Base-by-base conservation (phyloP, 805 yeast species). In the Ogataea glucozyma region DNA sequence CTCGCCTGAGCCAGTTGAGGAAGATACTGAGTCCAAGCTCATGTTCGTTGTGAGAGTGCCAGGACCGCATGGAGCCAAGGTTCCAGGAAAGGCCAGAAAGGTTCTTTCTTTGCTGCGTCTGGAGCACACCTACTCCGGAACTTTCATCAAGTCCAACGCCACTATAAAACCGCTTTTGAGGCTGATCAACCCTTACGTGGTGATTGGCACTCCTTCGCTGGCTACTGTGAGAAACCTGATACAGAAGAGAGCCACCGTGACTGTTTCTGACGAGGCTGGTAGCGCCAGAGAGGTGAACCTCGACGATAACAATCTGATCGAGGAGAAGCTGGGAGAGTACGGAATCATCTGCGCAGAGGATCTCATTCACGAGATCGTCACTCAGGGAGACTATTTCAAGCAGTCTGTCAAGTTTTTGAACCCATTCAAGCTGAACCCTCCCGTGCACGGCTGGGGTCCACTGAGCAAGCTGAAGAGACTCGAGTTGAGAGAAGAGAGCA, bases 291-390 rank as follows among this genome's bases (percentile, higher is more conserved):
- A 70, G 37, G 64, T 75, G 29, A 75, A 79, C 45, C 67, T 86
- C 54, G 86, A 85, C 62, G 88, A 83, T 64, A 86, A 86, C 69
- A 81, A 79, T 54, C 65, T 81, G 30, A 82, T 86, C 40, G 95
- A 86, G 66, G 89, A 85, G 56, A 69, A 72, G 56, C 71, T 86
- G 48, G 83, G 83, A 30, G 85, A 83, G 7, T 67, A 71, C 41
- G 89, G 91, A 21, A 69, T 83, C 47, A 79, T 86, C 49, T 86
- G 95, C 77, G 75, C 84, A 14, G 93, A 86, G 68, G 95, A 86
- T 65, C 71, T 86, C 43, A 77, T 86, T 41, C 88, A 82, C 58
- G 91, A 85, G 65, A 72, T 86, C 41, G 71, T 70, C 16, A 62
- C 80, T 13, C 56, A 84, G 53, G 85, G 88, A 14, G 87, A 79